These are phyloP conservation scores for Ceratocystis lukuohia DNA, from an alignment of 2,329 filamentous ascomycete genomes.

Conservation along the genomic window DNA sequence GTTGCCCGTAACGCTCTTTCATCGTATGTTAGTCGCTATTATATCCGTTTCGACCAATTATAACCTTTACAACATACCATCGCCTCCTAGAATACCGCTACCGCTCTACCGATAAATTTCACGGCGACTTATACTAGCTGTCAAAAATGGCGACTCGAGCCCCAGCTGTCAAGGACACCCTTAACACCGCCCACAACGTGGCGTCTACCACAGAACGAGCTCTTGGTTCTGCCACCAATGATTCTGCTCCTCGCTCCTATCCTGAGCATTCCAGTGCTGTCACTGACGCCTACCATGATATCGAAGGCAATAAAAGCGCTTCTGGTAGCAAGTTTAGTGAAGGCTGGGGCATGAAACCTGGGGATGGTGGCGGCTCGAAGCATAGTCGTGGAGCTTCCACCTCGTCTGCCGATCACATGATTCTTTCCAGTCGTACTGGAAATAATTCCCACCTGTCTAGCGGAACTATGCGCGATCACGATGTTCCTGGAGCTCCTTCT, in stretches of 20 bases:
- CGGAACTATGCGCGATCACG: conserved; percentile 11
- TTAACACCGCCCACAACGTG: conserved; percentile 3
- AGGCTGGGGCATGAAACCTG: background rate
- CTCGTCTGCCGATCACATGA: conserved; percentile 17
- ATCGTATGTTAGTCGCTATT: background rate
- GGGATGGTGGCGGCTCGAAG: background rate
- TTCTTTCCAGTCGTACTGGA: conserved; percentile 15
- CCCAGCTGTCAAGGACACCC: conserved; percentile 9
- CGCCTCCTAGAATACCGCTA: background rate
- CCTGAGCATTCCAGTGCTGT: conserved; percentile 10
- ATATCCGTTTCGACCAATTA: background rate
- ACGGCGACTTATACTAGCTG: background rate
- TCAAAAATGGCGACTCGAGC: conserved; percentile 7
- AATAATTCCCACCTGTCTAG: conserved; percentile 8
- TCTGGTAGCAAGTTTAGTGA: conserved; percentile 10
- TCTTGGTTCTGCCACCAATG: background rate
- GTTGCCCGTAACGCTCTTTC: too few relatives aligned
- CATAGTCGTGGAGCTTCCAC: conserved; percentile 14
- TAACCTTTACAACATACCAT: background rate
- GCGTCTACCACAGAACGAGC: background rate
- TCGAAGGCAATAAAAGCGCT: conserved; percentile 2
- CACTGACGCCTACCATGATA: conserved; percentile 10
- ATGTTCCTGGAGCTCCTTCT: background rate
- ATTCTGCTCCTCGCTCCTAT: conserved; percentile 3
- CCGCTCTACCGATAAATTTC: too few relatives aligned